Percentiles rank a stretch among this genome's conserved stretches.
Conservation (phyloP, 768 basidiomycete genomes). For the Wakefieldia striispora region DNA sequence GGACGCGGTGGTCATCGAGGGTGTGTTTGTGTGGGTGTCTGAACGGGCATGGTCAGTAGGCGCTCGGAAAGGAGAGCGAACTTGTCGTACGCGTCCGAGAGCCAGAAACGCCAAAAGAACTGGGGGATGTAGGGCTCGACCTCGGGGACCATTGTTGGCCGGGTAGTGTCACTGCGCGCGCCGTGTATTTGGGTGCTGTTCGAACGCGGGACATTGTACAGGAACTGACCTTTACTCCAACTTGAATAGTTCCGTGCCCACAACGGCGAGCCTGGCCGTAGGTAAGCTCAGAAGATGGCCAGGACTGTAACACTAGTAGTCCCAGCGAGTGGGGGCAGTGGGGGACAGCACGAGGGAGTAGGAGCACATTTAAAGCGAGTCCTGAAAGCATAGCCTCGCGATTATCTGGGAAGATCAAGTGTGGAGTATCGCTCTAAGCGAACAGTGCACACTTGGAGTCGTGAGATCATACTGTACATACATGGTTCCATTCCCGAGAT, state of each 20-base stretch:
- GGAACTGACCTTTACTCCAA: too few species aligned
- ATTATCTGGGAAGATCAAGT: background rate
- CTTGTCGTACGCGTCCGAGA: slow-evolving; percentile 43
- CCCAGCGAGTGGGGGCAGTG: slow-evolving; percentile 3
- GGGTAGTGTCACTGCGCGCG: too few species aligned
- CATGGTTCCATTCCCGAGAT: background rate
- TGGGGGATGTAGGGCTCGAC: slow-evolving; percentile 42
- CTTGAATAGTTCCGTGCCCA: background rate
- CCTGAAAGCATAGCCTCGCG: slow-evolving; percentile 8
- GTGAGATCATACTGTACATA: slow-evolving; percentile 6
- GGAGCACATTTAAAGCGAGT: slow-evolving; percentile 4
- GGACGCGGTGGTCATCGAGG: slow-evolving; percentile 40
- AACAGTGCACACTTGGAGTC: too few species aligned
- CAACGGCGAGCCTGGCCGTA: background rate
- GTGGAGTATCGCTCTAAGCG: slow-evolving; percentile 8
- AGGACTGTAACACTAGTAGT: slow-evolving; percentile 4
- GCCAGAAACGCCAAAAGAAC: slow-evolving; percentile 52
- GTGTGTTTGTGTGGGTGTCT: slow-evolving; percentile 31
- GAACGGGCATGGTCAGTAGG: background rate
- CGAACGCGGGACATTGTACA: background rate
- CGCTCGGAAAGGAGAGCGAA: too few species aligned
- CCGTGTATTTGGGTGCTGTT: background rate
- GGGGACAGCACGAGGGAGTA: slow-evolving; percentile 2
- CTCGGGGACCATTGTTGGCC: slow-evolving; percentile 5
- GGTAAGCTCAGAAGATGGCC: background rate